Conservation (phyloP, 352 stramenopile species). For the Pythium utonaiense region DNA sequence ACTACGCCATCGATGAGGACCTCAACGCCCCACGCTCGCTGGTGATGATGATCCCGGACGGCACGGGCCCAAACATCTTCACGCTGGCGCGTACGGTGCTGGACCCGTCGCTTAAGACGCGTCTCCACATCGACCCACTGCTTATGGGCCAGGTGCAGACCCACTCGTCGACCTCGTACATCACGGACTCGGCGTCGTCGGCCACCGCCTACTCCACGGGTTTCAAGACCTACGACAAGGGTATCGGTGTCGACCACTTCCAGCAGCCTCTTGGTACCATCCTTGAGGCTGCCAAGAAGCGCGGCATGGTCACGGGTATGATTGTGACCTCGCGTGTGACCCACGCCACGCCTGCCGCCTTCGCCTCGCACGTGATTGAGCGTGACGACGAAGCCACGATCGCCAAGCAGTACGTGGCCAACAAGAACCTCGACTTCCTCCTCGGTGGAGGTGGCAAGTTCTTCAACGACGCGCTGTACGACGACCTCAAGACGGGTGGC, state of each 20-base stretch:
- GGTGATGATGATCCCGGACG: conserved; percentile 76
- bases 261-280: conserved; percentile 56
- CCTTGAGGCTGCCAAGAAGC: conserved; percentile 56
- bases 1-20: conserved; percentile 56
- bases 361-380: conserved; percentile 49
- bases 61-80: conserved; percentile 64
- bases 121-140: conserved; percentile 57
- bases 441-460: conserved; percentile 45
- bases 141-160: conserved; percentile 57
- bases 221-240: conserved; percentile 65
- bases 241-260: conserved; percentile 54
- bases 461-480: conserved; percentile 50
- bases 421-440: conserved; percentile 69
- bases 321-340: conserved; percentile 64
- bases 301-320: conserved; percentile 66
- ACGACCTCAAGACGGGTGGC: conserved; percentile 34
- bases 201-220: conserved; percentile 54
- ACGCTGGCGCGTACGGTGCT: conserved; percentile 50
- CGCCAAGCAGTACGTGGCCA: conserved; percentile 54
- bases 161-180: conserved; percentile 59
- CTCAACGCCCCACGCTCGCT: conserved; percentile 39
- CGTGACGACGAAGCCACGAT: conserved; percentile 55
- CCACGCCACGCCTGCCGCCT: conserved; percentile 53
- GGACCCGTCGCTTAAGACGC: conserved; percentile 47
- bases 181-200: conserved; percentile 58